Conservation (phyloP, 257 asterid species). For the Handroanthus guayacan region DNA sequence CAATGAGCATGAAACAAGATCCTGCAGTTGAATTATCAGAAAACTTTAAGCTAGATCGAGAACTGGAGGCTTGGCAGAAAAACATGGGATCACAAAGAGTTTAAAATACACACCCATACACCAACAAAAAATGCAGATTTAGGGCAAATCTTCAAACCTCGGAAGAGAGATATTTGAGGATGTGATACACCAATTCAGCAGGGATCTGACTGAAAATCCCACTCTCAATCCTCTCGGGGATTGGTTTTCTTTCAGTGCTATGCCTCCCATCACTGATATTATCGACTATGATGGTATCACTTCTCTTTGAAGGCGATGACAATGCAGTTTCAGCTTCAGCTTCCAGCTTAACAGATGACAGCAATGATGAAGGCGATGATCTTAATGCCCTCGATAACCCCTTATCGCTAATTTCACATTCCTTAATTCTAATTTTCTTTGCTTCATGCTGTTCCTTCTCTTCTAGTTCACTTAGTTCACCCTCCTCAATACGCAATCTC, state of each 20-base stretch:
- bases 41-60: constrained; percentile 16
- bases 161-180: constrained; percentile 78
- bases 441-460: constrained; percentile 53
- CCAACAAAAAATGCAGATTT: neutral
- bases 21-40: constrained; percentile 54
- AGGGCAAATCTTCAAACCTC: constrained; percentile 50
- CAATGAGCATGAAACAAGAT: constrained; percentile 82
- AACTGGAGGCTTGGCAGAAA: constrained; percentile 19
- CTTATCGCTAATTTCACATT: constrained; percentile 45
- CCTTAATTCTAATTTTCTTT: constrained; percentile 57
- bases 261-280: constrained; percentile 32
- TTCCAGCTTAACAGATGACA: constrained; percentile 39
- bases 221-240: constrained; percentile 54
- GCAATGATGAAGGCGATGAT: constrained; percentile 45
- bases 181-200: constrained; percentile 70
- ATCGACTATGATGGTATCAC: constrained; percentile 25
- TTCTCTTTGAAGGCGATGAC: constrained; percentile 41
- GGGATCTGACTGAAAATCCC: constrained; percentile 74
- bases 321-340: constrained; percentile 45
- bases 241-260: constrained; percentile 39
- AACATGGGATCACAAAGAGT: constrained; percentile 6
- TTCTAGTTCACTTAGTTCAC: constrained; percentile 45
- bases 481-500: constrained; percentile 51
- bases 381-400: constrained; percentile 35
- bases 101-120: too few species aligned